Percentiles rank a stretch among this genome's conserved stretches.
phyloP scores from a whole-genome alignment of 768 basidiomycete species.

The Xanthoconium stramineum region DNA sequence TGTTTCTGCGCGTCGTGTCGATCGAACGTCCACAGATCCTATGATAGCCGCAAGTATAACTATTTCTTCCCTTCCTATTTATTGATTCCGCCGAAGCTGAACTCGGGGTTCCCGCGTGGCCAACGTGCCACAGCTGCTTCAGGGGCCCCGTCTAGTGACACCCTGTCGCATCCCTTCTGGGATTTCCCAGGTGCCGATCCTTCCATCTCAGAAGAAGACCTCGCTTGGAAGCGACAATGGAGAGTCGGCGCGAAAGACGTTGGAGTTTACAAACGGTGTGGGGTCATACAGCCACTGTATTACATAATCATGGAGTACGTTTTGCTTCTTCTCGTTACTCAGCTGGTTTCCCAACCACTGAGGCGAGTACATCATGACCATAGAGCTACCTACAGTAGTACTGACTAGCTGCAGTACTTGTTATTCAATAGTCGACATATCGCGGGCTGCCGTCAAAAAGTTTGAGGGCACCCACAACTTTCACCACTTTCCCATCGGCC shows the following conservation, averaged over 20 bases:
- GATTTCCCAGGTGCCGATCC: slow-evolving; percentile 32
- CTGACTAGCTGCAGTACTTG: too few species aligned
- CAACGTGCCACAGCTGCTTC: slow-evolving; percentile 34
- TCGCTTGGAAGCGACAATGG: slow-evolving; percentile 69
- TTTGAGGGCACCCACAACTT: slow-evolving; percentile 95
- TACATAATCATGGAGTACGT: too few species aligned
- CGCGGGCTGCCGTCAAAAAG: slow-evolving; percentile 55
- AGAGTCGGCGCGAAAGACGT: slow-evolving; percentile 48
- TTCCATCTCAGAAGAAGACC: slow-evolving; percentile 53
- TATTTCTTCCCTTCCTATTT: slow-evolving; percentile 96
- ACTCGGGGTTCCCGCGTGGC: slow-evolving; percentile 52
- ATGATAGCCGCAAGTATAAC: slow-evolving; percentile 96
- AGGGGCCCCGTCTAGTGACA: slow-evolving; percentile 11
- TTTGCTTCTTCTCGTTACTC: too few species aligned
- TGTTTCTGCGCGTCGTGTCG: not conserved
- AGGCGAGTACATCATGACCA: too few species aligned
- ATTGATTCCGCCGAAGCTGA: slow-evolving; percentile 85
- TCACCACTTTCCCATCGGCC: slow-evolving; percentile 93
- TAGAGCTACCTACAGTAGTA: too few species aligned
- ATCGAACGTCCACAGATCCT: slow-evolving; percentile 48
- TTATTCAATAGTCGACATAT: slow-evolving; percentile 37
- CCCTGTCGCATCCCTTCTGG: slow-evolving; percentile 64
- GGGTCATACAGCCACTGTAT: too few species aligned
- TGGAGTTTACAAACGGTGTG: too few species aligned
- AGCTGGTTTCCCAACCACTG: too few species aligned